Percentiles rank a stretch among this genome's conserved stretches.
Evolutionary conservation across 768 basidiomycete genomes (phyloP).

Genomic region (Xanthoconium stramineum): DNA sequence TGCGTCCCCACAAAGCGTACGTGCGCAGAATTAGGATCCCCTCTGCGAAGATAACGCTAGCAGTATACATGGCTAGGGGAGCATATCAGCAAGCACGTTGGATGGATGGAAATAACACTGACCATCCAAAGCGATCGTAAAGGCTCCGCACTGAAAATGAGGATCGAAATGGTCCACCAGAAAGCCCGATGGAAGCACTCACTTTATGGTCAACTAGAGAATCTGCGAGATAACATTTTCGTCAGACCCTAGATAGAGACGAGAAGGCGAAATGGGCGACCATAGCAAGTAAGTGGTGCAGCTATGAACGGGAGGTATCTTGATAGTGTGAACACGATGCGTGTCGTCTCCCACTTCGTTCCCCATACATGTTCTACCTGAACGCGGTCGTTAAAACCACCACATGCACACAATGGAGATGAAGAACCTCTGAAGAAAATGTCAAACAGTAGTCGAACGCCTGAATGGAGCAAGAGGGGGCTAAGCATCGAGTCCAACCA

Average conservation of each 20-base stretch:
- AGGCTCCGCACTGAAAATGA: slow-evolving; percentile 17
- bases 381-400: background rate
- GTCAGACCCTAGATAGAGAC: background rate
- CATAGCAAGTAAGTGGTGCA: slow-evolving; percentile 15
- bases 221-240: background rate
- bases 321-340: slow-evolving; percentile 24
- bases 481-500: background rate
- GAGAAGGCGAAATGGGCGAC: slow-evolving; percentile 11
- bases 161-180: background rate
- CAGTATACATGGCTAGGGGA: slow-evolving; percentile 11
- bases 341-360: slow-evolving; percentile 21
- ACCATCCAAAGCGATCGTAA: slow-evolving; percentile 21
- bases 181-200: background rate
- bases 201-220: slow-evolving; percentile 3
- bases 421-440: slow-evolving; percentile 19
- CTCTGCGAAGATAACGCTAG: slow-evolving; percentile 15
- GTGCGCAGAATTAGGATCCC: slow-evolving; percentile 27
- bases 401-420: background rate
- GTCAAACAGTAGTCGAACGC: slow-evolving; percentile 24
- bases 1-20: slow-evolving; percentile 25
- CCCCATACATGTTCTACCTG: slow-evolving; percentile 26
- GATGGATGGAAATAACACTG: background rate
- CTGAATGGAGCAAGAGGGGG: background rate
- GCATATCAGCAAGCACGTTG: background rate
- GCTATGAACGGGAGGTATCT: slow-evolving; percentile 28